Conservation (phyloP, 177 flowering plant species). For the Tripterygium wilfordii region DNA sequence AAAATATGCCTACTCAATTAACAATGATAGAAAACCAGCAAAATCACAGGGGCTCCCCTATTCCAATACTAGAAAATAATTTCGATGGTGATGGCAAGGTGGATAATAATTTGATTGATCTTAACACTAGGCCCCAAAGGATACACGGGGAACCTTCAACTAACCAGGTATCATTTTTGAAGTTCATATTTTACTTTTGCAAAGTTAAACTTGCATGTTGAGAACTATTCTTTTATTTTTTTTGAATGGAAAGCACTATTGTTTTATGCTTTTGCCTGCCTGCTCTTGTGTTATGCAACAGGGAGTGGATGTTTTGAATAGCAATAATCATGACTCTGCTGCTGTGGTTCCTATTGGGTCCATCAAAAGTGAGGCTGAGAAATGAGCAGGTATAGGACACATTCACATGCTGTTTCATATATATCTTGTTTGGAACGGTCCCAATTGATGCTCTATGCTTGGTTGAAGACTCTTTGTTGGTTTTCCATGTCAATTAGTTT, state of each 20-base stretch:
- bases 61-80: constrained; percentile 28
- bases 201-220: background rate
- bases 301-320: constrained; percentile 32
- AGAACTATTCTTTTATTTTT: background rate
- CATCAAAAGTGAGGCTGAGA: constrained; percentile 41
- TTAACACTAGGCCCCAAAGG: constrained; percentile 60
- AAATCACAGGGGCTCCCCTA: constrained; percentile 34
- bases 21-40: constrained; percentile 31
- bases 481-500: too few relatives aligned
- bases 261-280: background rate
- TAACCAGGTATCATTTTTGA: constrained; percentile 41
- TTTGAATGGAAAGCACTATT: background rate
- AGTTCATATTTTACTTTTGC: background rate
- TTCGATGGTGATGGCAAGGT: constrained; percentile 30
- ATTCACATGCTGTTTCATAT: too few relatives aligned
- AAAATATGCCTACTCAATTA: constrained; percentile 21
- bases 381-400: constrained; percentile 32
- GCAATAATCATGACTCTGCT: constrained; percentile 36
- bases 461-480: too few relatives aligned
- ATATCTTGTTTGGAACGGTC: too few relatives aligned
- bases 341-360: constrained; percentile 47
- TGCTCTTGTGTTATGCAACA: constrained; percentile 20
- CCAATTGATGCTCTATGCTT: too few relatives aligned
- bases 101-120: constrained; percentile 60
- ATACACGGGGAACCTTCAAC: constrained; percentile 48